Evolutionary conservation across 805 yeast species (phyloP), one percentile per base, ranked within the genome.

Genomic region (Candida khao-thaluensis): DNA sequence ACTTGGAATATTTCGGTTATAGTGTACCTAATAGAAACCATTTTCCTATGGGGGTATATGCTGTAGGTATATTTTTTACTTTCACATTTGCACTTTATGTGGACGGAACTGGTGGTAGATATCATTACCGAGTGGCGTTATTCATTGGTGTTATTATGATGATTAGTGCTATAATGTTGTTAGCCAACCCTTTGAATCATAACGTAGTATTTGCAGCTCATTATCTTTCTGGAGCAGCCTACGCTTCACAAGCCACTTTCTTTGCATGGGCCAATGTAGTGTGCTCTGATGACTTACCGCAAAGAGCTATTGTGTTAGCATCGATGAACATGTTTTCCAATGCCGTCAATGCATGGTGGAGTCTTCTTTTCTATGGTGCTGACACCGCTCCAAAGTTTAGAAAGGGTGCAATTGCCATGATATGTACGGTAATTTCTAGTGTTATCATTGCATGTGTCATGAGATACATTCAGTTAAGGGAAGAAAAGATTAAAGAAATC

Each of bases 271-370:
- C 82, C 2, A 79, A 79, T 48, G 62, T 76, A 33, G 75, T 77
- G 1, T 76, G 81, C 44, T 68, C 72, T 22, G 68, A 75, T 44
- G 86, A 81, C 54, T 54, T 76, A 17, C 79, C 81, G 60, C 82
- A 77, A 50, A 66, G 85, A 51, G 82, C 85, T 0, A 64, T 81
- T 33, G 81, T 79, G 1, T 60, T 81, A 35, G 85, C 82, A 0
- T 76, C 81, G 0, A 78, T 79, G 82, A 78, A 78, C 54, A 77
- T 77, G 81, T 76, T 77, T 54, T 72, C 79, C 20, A 72, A 76
- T 49, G 79, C 81, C 2, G 77, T 78, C 7, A 79, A 77, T 52
- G 81, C 82, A 2, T 79, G 83, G 83, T 78, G 82, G 81, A 66
- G 77, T 1, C 43, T 79, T 12, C 35, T 79, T 2, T 76, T 79